These are phyloP conservation scores for Lentinus brumalis DNA, from an alignment of 768 basidiomycete species.

Conservation along the genomic window DNA sequence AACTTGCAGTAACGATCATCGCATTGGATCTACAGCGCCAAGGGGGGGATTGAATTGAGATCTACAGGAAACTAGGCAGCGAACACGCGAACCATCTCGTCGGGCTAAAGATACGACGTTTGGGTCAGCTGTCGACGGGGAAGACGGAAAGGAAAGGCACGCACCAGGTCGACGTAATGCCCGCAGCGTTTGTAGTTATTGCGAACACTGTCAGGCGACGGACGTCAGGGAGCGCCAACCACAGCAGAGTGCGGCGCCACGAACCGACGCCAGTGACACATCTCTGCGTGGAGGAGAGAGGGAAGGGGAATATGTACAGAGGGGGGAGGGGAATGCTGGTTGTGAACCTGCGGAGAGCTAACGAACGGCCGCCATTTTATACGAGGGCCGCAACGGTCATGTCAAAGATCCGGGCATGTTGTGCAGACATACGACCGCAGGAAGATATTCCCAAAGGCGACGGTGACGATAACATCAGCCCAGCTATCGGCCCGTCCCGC, in stretches of 20 bases:
- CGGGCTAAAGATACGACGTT: conserved; percentile 44
- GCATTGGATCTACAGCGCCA: conserved; percentile 57
- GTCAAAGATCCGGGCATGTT: conserved; percentile 22
- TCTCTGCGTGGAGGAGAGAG: conserved; percentile 31
- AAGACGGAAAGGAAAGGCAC: conserved; percentile 25
- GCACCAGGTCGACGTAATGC: conserved; percentile 56
- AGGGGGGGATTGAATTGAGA: conserved; percentile 25
- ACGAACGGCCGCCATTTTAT: conserved; percentile 26
- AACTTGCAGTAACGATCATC: conserved; percentile 69
- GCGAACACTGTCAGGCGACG: conserved; percentile 51
- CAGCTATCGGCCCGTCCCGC: conserved; percentile 25
- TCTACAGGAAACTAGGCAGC: conserved; percentile 15
- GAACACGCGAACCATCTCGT: conserved; percentile 51
- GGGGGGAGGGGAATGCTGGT: conserved; percentile 25
- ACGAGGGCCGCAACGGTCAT: conserved; percentile 13
- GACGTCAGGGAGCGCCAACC: conserved; percentile 20
- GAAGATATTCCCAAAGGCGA: conserved; percentile 17
- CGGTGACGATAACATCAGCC: conserved; percentile 34
- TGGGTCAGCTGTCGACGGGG: conserved; percentile 17
- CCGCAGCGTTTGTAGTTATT: conserved; percentile 59
- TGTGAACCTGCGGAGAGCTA: conserved; percentile 12
- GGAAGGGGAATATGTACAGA: conserved; percentile 24
- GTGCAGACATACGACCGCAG: conserved; percentile 1
- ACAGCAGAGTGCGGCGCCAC: conserved; percentile 7
- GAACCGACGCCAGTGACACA: conserved; percentile 79